phyloP scores from a whole-genome alignment of 495 filamentous ascomycete genomes.

The Penicillium mononematosum region DNA sequence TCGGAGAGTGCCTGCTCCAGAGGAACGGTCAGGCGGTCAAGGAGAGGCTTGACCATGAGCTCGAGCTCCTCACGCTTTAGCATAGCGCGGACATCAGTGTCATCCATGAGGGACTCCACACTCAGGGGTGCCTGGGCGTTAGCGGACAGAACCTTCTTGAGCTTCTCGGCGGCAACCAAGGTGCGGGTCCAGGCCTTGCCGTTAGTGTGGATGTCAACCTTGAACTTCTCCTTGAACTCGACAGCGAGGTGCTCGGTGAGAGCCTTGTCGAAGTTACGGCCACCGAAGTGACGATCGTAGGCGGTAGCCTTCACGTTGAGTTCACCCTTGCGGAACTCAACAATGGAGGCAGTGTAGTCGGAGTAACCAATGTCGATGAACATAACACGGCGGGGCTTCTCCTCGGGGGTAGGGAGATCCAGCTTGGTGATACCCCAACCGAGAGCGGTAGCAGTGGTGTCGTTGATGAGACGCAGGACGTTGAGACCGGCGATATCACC shows the following conservation, averaged over 20 bases:
- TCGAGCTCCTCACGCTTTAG: conserved; percentile 95
- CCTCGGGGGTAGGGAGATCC: conserved; percentile 82
- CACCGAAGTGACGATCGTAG: conserved; percentile 94
- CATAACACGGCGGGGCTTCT: conserved; percentile 88
- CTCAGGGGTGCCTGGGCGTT: conserved; percentile 92
- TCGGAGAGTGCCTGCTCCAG: conserved; percentile 90
- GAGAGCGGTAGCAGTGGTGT: conserved; percentile 93
- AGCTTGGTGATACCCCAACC: conserved; percentile 97
- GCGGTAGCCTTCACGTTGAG: conserved; percentile 90
- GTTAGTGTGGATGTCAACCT: conserved; percentile 85
- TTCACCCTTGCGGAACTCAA: conserved; percentile 97
- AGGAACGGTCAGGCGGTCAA: conserved; percentile 69
- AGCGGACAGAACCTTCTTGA: conserved; percentile 98
- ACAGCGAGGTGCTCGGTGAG: conserved; percentile 90
- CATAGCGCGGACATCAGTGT: conserved; percentile 84
- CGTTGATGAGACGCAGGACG: conserved; percentile 91
- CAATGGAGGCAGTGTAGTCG: conserved; percentile 91
- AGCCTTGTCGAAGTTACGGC: conserved; percentile 94
- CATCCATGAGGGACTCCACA: conserved; percentile 99
- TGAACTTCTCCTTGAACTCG: conserved; percentile 93
- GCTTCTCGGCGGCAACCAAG: conserved; percentile 84
- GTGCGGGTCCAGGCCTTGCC: conserved; percentile 86
- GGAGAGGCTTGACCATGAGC: conserved; percentile 79
- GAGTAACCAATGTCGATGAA: conserved; percentile 97
- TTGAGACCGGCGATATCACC: conserved; percentile 94